Percentiles rank a stretch among this genome's conserved stretches.
Evolutionary conservation across 31 red algal genomes (phyloP).

Genomic region (Endocladia muricata): DNA sequence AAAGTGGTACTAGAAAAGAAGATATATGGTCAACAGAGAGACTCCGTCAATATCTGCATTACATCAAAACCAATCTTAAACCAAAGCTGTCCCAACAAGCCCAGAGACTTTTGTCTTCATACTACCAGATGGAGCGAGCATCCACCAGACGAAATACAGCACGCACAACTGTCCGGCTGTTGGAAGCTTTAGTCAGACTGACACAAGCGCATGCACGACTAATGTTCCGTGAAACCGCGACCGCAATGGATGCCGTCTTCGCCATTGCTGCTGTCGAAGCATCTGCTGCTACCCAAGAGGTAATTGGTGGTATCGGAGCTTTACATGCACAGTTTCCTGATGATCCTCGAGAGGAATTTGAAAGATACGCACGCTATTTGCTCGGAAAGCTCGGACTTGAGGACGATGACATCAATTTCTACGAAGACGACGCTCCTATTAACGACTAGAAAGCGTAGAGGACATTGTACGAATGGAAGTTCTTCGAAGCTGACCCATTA

Average conservation of each 20-base stretch:
- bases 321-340: constrained; percentile 73
- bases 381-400: constrained; percentile 58
- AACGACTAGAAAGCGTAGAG: background rate
- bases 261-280: constrained; percentile 83
- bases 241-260: constrained; percentile 81
- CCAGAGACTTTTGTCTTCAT: constrained; percentile 50
- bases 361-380: constrained; percentile 46
- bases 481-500: too few species aligned
- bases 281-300: constrained; percentile 35
- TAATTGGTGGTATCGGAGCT: constrained; percentile 66
- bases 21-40: constrained; percentile 66
- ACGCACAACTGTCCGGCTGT: constrained; percentile 91
- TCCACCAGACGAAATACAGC: constrained; percentile 67
- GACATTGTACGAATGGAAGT: too few species aligned
- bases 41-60: constrained; percentile 84
- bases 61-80: constrained; percentile 71
- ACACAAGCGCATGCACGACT: constrained; percentile 90
- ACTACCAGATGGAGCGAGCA: constrained; percentile 66
- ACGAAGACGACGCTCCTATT: constrained; percentile 27
- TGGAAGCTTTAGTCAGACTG: constrained; percentile 90
- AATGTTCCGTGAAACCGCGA: constrained; percentile 72
- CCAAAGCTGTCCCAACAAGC: constrained; percentile 60
- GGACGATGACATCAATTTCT: constrained; percentile 43
- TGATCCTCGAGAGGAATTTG: constrained; percentile 49
- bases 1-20: background rate